Base-by-base conservation (phyloP, 2,329 filamentous ascomycete species). In the Penicillium griseofulvum region DNA sequence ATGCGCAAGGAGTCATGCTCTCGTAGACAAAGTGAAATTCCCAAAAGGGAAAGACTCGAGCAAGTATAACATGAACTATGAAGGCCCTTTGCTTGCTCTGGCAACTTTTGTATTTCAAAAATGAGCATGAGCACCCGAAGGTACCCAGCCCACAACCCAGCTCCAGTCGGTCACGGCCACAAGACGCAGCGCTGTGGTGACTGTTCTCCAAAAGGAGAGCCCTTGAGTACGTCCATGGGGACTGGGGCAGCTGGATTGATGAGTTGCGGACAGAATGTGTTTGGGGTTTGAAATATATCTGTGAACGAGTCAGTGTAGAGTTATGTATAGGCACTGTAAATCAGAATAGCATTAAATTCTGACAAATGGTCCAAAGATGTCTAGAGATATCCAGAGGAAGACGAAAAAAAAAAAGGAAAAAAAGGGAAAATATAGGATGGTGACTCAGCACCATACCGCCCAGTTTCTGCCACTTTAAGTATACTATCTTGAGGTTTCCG, bases 1-100 rank as follows among this genome's bases (percentile, higher is more conserved):
- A 45, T 71, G 73, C 74, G 68, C 74, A 76, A 74, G 74, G 74
- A 76, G 74, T 75, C 74, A 76, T 75, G 73, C 72, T 74, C 72
- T 75, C 69, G 72, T 76, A 66, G 57, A 60, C 59, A 56, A 22
- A 55, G 43, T 56, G 36, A 42, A 56, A 43, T 45, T 38, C 41
- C 47, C 39, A 12, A 57, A 53, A 3, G 22, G 49, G 48, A 52
- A 59, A 60, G 54, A 66, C 59, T 61, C 62, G 62, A 67, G 68
- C 61, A 70, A 65, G 63, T 63, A 54, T 54, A 71, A 68, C 74
- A 76, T 74, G 74, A 75, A 76, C 74, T 76, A 76, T 76, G 74
- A 76, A 76, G 74, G 74, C 71, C 68, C 74, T 75, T 55, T 51
- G 51, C n/a, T 75, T 72, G 52, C 56, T 75, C 66, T 76, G 58